A percentile compares a stretch with the other conserved stretches of the same genome.
phyloP scores from a whole-genome alignment of 768 basidiomycete species.

The Albatrellus ellisii region DNA sequence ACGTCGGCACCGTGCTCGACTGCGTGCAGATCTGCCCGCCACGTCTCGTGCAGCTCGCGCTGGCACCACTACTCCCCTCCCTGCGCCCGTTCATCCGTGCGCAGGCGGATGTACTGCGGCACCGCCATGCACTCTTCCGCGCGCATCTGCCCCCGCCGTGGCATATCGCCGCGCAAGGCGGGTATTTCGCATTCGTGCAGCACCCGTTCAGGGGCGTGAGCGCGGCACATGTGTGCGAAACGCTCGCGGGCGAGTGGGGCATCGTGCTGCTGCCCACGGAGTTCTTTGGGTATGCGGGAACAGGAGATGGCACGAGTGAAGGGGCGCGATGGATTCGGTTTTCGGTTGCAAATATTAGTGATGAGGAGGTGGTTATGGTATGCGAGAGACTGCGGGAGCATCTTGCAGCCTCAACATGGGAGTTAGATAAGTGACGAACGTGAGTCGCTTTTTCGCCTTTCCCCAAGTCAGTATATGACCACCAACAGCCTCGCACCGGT shows the following conservation, averaged over 20 bases:
- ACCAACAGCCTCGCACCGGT: too few species aligned
- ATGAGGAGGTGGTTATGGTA: slow-evolving; percentile 38
- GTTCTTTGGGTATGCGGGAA: slow-evolving; percentile 34
- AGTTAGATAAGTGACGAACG: too few species aligned
- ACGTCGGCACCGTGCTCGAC: slow-evolving; percentile 53
- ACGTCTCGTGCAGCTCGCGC: slow-evolving; percentile 55
- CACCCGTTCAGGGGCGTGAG: slow-evolving; percentile 41
- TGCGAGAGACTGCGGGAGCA: slow-evolving; percentile 37
- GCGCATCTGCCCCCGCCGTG: slow-evolving; percentile 36
- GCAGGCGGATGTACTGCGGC: slow-evolving; percentile 34
- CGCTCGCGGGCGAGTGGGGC: slow-evolving; percentile 48
- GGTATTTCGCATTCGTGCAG: slow-evolving; percentile 67
- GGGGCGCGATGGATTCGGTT: slow-evolving; percentile 53
- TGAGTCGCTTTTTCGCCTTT: too few species aligned
- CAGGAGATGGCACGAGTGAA: slow-evolving; percentile 16
- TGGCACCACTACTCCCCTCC: slow-evolving; percentile 37
- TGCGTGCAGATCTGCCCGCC: slow-evolving; percentile 74
- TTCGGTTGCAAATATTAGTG: slow-evolving; percentile 70
- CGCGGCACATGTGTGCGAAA: slow-evolving; percentile 40
- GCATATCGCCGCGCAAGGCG: slow-evolving; percentile 53
- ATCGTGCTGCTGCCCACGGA: slow-evolving; percentile 52
- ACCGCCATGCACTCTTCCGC: slow-evolving; percentile 45
- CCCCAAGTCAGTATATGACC: too few species aligned
- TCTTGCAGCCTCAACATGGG: slow-evolving; percentile 26
- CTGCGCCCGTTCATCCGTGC: slow-evolving; percentile 40